Evolutionary conservation across 495 filamentous ascomycete species (phyloP), one percentile per base, ranked within the genome.

Genomic region (Annulohypoxylon bovei): DNA sequence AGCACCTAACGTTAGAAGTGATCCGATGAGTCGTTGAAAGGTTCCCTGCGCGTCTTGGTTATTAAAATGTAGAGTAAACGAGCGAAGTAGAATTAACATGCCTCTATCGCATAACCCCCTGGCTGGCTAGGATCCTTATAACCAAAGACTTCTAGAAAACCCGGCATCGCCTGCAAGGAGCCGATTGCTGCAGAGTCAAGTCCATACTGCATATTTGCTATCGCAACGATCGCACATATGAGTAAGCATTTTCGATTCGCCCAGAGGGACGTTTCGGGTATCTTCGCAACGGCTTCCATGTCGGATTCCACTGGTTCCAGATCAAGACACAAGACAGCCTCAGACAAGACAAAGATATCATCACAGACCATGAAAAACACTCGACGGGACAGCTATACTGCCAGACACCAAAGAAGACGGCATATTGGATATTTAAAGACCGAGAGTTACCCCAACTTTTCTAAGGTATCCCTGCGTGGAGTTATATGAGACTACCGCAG

Each of bases 131-230:
- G 76, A 58, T 81, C 80, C 35, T 67, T 68, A 65, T 84, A 84
- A 4, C 83, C 83, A 60, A 79, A 84, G 9, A 85, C 75, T 42
- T 73, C 67, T 4, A 85, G 74, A 60, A 85, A 85, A 5, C 82
- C 83, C 1, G 78, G 77, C 81, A 85, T 83, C 23, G 73, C 76
- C 57, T 84, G 81, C 37, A 82, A 74, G 1, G 77, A 79, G 0
- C 76, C 78, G 8, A 83, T 76, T 6, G 79, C 80, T 2, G 78
- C 77, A 11, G 75, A 77, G 72, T 84, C 82, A 47, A 80, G 75
- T 9, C 82, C 81, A 46, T 84, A 82, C 44, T 82, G 82, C 73
- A 82, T 78, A 64, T 80, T 81, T 20, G 79, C 79, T 40, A 80
- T 74, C 12, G 79, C 76, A 37, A 81, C 78, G 47, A 74, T 71